Conservation (phyloP, 2,329 filamentous ascomycete genomes). For the Colletotrichum simmondsii region DNA sequence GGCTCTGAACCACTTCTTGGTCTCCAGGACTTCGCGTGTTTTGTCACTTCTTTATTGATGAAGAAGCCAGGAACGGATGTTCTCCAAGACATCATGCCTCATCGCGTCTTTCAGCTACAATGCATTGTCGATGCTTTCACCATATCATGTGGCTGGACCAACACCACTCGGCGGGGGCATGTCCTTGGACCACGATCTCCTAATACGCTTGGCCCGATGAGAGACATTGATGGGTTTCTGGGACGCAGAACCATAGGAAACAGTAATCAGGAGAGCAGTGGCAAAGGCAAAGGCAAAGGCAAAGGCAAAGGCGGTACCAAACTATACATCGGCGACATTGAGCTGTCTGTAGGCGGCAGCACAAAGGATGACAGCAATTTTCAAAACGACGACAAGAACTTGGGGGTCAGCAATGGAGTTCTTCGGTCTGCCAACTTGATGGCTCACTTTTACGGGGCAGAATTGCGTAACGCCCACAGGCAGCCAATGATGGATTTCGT, state of each 20-base stretch:
- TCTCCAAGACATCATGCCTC: constrained; percentile 53
- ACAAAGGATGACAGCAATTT: no score
- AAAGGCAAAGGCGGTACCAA: neutral
- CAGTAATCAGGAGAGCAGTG: neutral
- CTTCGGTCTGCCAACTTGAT: neutral
- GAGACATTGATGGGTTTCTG: constrained; percentile 56
- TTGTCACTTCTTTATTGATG: constrained; percentile 56
- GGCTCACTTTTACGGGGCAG: neutral
- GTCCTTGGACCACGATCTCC: constrained; percentile 46
- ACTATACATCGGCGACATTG: no score
- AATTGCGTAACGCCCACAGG: neutral
- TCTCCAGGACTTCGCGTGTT: constrained; percentile 56
- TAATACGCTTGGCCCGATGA: constrained; percentile 46
- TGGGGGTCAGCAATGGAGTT: neutral
- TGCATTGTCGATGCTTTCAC: constrained; percentile 60
- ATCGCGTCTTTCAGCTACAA: constrained; percentile 61
- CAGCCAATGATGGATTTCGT: neutral
- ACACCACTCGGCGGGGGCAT: constrained; percentile 46
- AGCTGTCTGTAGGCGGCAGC: no score
- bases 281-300: neutral
- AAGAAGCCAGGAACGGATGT: constrained; percentile 52
- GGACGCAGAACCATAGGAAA: constrained; percentile 45
- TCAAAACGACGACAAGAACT: no score
- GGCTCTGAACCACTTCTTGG: constrained; percentile 50
- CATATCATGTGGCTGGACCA: constrained; percentile 55